Evolutionary conservation across 352 stramenopile species (phyloP), one percentile per base, ranked within the genome.

Genomic region (Phytophthora foliorum): DNA sequence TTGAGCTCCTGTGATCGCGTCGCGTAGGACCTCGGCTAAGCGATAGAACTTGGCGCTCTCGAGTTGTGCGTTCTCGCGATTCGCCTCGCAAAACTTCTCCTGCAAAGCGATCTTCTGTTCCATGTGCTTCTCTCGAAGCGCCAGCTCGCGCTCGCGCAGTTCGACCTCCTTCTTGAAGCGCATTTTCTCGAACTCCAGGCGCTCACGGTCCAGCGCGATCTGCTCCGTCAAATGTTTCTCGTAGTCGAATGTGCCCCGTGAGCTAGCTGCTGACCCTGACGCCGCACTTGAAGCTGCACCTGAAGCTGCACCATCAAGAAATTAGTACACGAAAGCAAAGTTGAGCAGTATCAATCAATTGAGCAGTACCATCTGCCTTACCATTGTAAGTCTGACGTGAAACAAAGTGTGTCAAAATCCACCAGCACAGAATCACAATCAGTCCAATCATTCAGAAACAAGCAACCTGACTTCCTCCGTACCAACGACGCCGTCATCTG

Each of bases 81-180:
- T 75, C n/a, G 81, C 54, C 22, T 84, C 75, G 31, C 72, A 64
- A 25, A 82, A 58, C 55, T 91, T 91, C 41, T 89, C 78, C 53
- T 89, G 82, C 36, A 90, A 63, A 21, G 74, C 44, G 29, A 84
- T 80, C 34, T 89, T 76, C 50, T 90, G 84, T 29, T 81, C 75
- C 78, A 94, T 76, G 44, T 86, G 75, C 63, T 89, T 87, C 36
- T 90, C 78, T 50, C 80, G 80, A 53, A 90, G 72, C 10, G 78
- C 78, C 5, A 93, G 55, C 27, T 92, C 84, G 19, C 82, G 82
- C 45, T 94, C 86, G 14, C 81, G 81, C 13, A 92, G 75, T 50
- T 93, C 87, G 17, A 90, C 77, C 60, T 93, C 76, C 58, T 91
- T 92, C 58, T 91, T 86, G 59, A 92, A 91, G 39, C 83, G 82